These are phyloP conservation scores for Fusarium palustre DNA, from an alignment of 2,329 filamentous ascomycete genomes.

Conservation along the genomic window DNA sequence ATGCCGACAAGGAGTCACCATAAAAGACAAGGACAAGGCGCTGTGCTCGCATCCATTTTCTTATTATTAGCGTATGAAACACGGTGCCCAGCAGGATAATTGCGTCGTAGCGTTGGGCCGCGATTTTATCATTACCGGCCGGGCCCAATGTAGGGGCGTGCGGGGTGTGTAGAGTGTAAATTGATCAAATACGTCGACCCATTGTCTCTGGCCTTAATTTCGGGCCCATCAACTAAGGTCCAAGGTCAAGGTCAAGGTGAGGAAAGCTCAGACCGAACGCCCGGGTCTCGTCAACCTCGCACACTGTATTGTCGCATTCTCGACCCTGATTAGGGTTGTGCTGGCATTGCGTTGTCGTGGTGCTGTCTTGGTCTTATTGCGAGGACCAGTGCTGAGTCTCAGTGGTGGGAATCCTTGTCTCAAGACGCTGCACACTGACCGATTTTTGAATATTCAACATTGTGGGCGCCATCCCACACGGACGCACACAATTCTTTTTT, in stretches of 20 bases:
- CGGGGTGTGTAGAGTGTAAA: constrained; percentile 29
- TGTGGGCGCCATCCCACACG: constrained; percentile 32
- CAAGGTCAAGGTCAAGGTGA: constrained; percentile 41
- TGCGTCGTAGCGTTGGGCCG: constrained; percentile 44
- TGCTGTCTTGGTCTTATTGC: constrained; percentile 24
- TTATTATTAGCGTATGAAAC: constrained; percentile 47
- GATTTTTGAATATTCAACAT: constrained; percentile 27
- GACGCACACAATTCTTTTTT: constrained; percentile 30
- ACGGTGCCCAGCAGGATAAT: constrained; percentile 45
- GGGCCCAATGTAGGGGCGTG: constrained; percentile 39
- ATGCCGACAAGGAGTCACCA: constrained; percentile 41
- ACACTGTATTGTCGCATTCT: constrained; percentile 43
- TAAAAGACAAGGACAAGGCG: constrained; percentile 37
- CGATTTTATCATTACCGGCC: constrained; percentile 44
- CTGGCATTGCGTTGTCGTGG: constrained; percentile 32
- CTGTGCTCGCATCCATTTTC: constrained; percentile 31
- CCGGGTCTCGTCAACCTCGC: constrained; percentile 29
- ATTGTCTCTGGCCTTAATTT: constrained; percentile 47
- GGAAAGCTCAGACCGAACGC: constrained; percentile 45
- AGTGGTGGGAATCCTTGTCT: constrained; percentile 34
- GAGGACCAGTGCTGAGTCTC: constrained; percentile 10
- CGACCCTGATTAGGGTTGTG: constrained; percentile 26
- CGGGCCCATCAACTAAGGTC: constrained; percentile 34
- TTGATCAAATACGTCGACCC: constrained; percentile 34
- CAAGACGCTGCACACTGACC: constrained; percentile 24